These are phyloP conservation scores for Collybiopsis confluens DNA, from an alignment of 768 basidiomycete genomes.

Conservation along the genomic window DNA sequence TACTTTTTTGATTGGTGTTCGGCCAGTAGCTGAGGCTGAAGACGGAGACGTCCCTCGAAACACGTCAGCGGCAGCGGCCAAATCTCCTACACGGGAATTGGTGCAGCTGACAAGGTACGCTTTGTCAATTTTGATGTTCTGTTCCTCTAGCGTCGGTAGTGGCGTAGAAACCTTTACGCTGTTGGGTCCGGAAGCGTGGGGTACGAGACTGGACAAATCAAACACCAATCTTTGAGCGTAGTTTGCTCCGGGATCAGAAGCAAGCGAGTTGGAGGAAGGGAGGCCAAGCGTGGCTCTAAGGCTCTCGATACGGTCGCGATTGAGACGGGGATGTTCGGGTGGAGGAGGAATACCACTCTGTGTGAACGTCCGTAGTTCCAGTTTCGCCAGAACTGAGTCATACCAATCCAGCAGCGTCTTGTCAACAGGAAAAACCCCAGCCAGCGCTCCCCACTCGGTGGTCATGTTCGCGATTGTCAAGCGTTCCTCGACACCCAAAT, in stretches of 20 bases:
- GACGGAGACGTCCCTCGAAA: conserved; percentile 40
- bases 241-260: conserved; percentile 71
- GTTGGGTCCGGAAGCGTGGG: conserved; percentile 96
- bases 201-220: conserved; percentile 90
- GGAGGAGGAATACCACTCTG: conserved; percentile 54
- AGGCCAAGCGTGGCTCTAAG: conserved; percentile 39
- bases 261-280: conserved; percentile 21
- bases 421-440: conserved; percentile 93
- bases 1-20: conserved; percentile 38
- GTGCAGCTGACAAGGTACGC: conserved; percentile 99
- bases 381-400: conserved; percentile 62
- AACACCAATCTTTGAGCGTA: conserved; percentile 89
- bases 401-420: conserved; percentile 83
- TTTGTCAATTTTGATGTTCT: conserved; percentile 83
- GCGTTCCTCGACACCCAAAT: conserved; percentile 84
- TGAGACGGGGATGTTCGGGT: conserved; percentile 84
- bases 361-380: conserved; percentile 75
- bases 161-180: conserved; percentile 97
- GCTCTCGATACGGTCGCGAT: conserved; percentile 61
- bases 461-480: conserved; percentile 99
- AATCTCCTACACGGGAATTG: conserved; percentile 93
- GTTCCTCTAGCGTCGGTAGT: conserved; percentile 73
- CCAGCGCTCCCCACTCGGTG: conserved; percentile 98
- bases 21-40: not conserved
- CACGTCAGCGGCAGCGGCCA: conserved; percentile 89